Percentiles rank a stretch among this genome's conserved stretches.
Evolutionary conservation across 2,329 filamentous ascomycete genomes (phyloP).

Genomic region (Lachnellula subtilissima): DNA sequence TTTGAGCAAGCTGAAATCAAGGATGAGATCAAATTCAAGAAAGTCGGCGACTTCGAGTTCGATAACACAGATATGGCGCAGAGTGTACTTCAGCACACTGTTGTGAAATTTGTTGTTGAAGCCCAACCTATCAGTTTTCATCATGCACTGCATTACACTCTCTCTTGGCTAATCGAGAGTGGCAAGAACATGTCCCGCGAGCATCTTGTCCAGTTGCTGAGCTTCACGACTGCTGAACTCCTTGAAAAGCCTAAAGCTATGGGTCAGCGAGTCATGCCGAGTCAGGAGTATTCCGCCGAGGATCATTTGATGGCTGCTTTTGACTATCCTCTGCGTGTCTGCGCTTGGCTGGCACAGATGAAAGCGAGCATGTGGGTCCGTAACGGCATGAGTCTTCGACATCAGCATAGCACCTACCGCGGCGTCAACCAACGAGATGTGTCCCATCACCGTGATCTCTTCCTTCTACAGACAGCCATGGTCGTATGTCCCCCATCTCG

Average conservation of each 20-base stretch:
- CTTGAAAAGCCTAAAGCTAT: conserved; percentile 59
- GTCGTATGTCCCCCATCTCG: conserved; percentile 79
- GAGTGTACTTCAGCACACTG: conserved; percentile 44
- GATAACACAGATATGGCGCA: conserved; percentile 41
- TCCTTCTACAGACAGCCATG: conserved; percentile 85
- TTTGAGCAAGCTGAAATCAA: conserved; percentile 88
- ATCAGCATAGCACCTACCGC: conserved; percentile 91
- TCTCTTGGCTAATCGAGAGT: conserved; percentile 93
- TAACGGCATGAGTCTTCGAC: conserved; percentile 90
- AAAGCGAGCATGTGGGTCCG: conserved; percentile 98
- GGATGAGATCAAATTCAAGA: conserved; percentile 78
- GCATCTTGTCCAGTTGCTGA: conserved; percentile 63
- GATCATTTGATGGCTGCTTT: conserved; percentile 84
- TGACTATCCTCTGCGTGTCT: conserved; percentile 88
- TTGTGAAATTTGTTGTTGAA: conserved; percentile 86
- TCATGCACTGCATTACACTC: conserved; percentile 89
- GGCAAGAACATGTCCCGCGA: conserved; percentile 69
- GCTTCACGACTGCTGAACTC: conserved; percentile 68
- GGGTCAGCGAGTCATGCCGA: conserved; percentile 50
- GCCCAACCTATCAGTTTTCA: conserved; percentile 94
- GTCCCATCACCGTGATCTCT: conserved; percentile 90
- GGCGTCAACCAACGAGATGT: conserved; percentile 87
- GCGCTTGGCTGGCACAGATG: conserved; percentile 96
- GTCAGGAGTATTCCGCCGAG: conserved; percentile 57
- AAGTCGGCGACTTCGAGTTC: conserved; percentile 73